Evolutionary conservation across 176 grass and related monocot species (phyloP).

Genomic region (Eleusine indica): DNA sequence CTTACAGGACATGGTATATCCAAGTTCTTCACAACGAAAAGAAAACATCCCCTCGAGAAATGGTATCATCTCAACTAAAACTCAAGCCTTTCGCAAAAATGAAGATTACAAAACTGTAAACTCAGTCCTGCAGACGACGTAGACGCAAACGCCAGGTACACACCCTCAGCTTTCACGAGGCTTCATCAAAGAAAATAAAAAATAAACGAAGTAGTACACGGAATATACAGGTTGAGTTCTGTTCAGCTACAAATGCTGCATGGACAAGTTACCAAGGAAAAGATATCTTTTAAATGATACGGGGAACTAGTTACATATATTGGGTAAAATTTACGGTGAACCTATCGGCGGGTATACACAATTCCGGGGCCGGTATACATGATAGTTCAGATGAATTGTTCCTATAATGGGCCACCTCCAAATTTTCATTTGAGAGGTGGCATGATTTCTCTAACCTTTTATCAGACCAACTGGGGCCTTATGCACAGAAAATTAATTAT

Average conservation of each 20-base stretch:
- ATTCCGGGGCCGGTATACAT: constrained; percentile 43
- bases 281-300: constrained; percentile 26
- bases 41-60: too few species aligned
- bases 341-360: constrained; percentile 51
- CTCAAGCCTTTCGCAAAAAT: neutral
- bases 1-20: neutral
- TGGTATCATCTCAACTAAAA: too few species aligned
- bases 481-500: constrained; percentile 62
- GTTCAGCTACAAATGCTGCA: neutral
- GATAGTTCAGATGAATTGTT: constrained; percentile 33
- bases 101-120: neutral
- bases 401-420: constrained; percentile 56
- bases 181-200: neutral
- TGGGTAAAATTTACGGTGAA: constrained; percentile 34
- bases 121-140: neutral
- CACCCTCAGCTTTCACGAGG: neutral
- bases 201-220: neutral
- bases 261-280: neutral
- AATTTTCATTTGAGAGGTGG: constrained; percentile 40
- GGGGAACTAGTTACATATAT: constrained; percentile 43
- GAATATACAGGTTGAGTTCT: neutral
- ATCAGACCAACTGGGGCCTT: constrained; percentile 43
- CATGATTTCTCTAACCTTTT: constrained; percentile 51
- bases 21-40: too few species aligned
- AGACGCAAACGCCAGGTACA: neutral